Evolutionary conservation across 371 early-diverging fungal species (phyloP), one percentile per base, ranked within the genome.

Genomic region (Apophysomyces sp.): DNA sequence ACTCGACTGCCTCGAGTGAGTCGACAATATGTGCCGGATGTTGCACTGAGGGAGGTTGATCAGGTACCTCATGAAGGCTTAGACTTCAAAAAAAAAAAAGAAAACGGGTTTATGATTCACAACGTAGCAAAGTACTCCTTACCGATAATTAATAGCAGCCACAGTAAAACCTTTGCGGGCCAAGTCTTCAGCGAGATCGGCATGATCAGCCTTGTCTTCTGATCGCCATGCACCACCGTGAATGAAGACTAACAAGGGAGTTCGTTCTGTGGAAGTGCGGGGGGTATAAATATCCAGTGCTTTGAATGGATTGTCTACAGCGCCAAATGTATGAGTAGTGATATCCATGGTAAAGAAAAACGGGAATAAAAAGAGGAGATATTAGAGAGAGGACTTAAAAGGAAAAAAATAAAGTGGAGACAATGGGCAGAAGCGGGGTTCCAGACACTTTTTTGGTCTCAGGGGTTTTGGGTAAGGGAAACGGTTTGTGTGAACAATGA

Each of bases 181-280:
- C 18, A 88, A 73, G 12, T 59, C 60, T 53, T 65, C 49, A 49
- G 78, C 86, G 31, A 90, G 71, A 24, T 71, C 55, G 9, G 39
- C 62, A 54, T 83, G 88, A 26, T 83, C 85, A 24, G 68, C 61
- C 67, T 92, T 91, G 69, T 91, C 90, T 59, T 90, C 91, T 0
- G 87, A 76, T 21, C 90, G 78, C 94, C 94, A 94, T 4, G 93
- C 92, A 5, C 95, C 95, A 30, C 95, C 93, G 69, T 92, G 92
- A 16, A 92, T 71, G 71, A 87, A 89, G 4, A 91, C 82, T 7
- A 88, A 59, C 8, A 92, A 63, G 2, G 90, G 85, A 2, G 67
- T 55, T 1, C 31, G 8, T 2, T 56, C 32, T n/a, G 40, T 55
- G 1, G 55, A 61, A 16, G 58, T 21, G 18, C 41, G 32, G 2